Evolutionary conservation across 2,329 filamentous ascomycete genomes (phyloP), one percentile per base, ranked within the genome.

Genomic region (Clonostachys rosea): DNA sequence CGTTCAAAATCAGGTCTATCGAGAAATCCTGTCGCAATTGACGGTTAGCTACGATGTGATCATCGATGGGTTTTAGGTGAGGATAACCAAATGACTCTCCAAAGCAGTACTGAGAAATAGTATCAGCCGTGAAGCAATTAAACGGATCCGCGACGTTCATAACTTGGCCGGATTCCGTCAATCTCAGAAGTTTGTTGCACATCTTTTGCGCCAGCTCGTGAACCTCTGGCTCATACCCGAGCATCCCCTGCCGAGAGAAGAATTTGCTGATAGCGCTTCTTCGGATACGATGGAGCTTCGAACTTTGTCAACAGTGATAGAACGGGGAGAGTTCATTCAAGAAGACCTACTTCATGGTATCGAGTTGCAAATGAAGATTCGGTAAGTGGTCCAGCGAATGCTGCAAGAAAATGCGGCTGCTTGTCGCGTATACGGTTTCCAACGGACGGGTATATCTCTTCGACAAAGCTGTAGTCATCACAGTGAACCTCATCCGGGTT

Each of bases 101-200:
- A 47, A 70, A 70, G 18, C 57, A 59, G 43, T 68, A 70, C 2
- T 59, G 55, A 3, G 61, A 62, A 30, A 70, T 69, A 4, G 61
- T 59, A n/a, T 70, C 67, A 1, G 65, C 59, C 0, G 66, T 68
- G 46, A 68, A 68, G 50, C 66, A 69, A 47, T 62, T 67, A 45
- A 64, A 68, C 3, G 66, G 49, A 20, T 62, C 56, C 20, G 57
- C 59, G 5, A 66, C 49, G 33, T 68, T 59, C 14, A 68, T 59
- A 0, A 56, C 48, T 6, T 51, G 45, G 11, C 47, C 48, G n/a
- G 51, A 55, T 9, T 54, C 53, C 5, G 51, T 39, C 11, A 50
- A 49, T 4, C 42, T 42, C 6, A 68, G 52, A 47, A 67, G 45
- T 45, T 66, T 66, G 40, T 62, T 54, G 12, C 58, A 53, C 2